Base-by-base conservation (phyloP, 139 green algal genomes). In the Tetraselmis striata region DNA sequence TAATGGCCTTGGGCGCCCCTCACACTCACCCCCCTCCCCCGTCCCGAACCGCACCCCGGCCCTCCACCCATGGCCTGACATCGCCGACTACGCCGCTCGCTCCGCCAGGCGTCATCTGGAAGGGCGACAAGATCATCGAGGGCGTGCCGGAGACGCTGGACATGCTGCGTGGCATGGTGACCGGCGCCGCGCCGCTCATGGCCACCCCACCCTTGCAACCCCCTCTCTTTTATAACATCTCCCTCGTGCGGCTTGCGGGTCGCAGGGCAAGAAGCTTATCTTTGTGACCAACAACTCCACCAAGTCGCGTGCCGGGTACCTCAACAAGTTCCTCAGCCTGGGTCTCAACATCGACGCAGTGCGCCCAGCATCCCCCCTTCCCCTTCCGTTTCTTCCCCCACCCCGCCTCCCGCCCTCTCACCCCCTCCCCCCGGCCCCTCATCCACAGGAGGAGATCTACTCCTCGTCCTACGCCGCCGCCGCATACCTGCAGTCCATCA, bases 281-380 rank as follows among this genome's bases (percentile, higher is more conserved):
- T 99, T 99, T 87, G 96, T 99, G 26, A 99, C 97, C 79, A 99
- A 99, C 93, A 99, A 99, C 90, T 97, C 91, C 77, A 99, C 97
- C 81, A 99, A 99, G 91, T 97, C 92, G 1, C 89, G 97, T 1
- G 92, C 92, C 28, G 95, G 95, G 1, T 98, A 98, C 86, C 87
- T 98, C 27, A 95, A 94, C 45, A 99, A 99, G 92, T 99, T 99
- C 88, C 95, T 88, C 0, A 88, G 79, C 31, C 90, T 99, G 28
- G 96, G 96, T 0, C 91, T 99, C 22, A 91, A 94, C 23, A 89
- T 99, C 2, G 90, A 88, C 29, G 89, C 94, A n/a, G 93, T 92
- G 81, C 87, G 89, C 5, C 23, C 74, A 2, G 23, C 22, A 28
- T 2, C 23, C 74, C 74, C 25, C 23, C n/a, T 28, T 29, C 74